These are phyloP conservation scores for Stachybotrys chartarum DNA, from an alignment of 2,329 filamentous ascomycete genomes.

Conservation along the genomic window DNA sequence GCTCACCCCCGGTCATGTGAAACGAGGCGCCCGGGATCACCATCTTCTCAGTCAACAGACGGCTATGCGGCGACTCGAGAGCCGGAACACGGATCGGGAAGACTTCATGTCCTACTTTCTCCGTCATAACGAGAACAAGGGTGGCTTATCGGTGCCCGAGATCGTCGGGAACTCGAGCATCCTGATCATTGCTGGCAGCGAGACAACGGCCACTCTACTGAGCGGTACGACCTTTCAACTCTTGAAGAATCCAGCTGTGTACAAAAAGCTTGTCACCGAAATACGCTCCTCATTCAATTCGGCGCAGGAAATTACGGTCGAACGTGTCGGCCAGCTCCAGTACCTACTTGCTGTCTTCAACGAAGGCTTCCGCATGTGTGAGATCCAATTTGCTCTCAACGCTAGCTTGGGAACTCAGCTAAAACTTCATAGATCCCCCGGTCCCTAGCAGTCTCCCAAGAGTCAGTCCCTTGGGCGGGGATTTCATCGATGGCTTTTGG, in stretches of 20 bases:
- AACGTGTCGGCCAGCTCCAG: constrained; percentile 2
- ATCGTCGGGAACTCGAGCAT: constrained; percentile 7
- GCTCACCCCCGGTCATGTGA: background rate
- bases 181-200: constrained; percentile 20
- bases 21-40: background rate
- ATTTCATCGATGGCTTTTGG: background rate
- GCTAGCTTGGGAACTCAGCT: background rate
- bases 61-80: background rate
- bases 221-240: constrained; percentile 19
- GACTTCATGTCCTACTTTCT: background rate
- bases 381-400: background rate
- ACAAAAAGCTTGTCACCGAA: constrained; percentile 28
- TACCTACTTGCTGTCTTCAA: background rate
- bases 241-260: constrained; percentile 16
- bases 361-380: background rate
- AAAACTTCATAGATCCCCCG: background rate
- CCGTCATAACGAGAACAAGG: background rate
- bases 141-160: constrained; percentile 2
- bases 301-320: constrained; percentile 7
- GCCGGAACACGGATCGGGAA: constrained; percentile 1
- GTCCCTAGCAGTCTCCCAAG: background rate
- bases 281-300: constrained; percentile 6
- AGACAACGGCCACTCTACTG: constrained; percentile 23
- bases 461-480: background rate
- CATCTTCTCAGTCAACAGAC: background rate